These are phyloP conservation scores for Plenodomus tracheiphilus DNA, from an alignment of 2,329 filamentous ascomycete species.

Conservation along the genomic window DNA sequence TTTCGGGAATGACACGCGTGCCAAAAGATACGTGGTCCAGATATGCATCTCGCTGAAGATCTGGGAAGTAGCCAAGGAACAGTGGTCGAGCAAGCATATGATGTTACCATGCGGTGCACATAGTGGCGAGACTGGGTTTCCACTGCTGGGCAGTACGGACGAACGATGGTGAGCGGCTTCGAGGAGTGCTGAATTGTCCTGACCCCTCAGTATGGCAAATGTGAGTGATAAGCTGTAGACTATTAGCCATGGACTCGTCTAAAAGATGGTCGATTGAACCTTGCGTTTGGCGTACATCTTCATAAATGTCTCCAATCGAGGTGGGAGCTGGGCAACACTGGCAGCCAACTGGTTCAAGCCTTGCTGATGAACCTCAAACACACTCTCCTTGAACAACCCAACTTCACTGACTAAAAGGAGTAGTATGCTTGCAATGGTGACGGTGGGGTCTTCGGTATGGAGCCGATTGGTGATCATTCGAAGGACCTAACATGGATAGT, in stretches of 20 bases:
- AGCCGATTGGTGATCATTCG: slow-evolving; percentile 31
- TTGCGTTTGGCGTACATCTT: slow-evolving; percentile 38
- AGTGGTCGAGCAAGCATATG: slow-evolving; percentile 16
- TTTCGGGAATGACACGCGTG: slow-evolving; percentile 18
- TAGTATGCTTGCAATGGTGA: slow-evolving; percentile 30
- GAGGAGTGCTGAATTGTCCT: slow-evolving; percentile 17
- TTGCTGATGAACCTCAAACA: slow-evolving; percentile 35
- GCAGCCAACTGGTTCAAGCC: slow-evolving; percentile 14
- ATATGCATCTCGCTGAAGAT: slow-evolving; percentile 33
- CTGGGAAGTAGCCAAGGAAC: slow-evolving; percentile 24
- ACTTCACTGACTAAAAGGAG: slow-evolving; percentile 39
- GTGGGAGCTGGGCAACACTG: not conserved
- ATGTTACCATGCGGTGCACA: slow-evolving; percentile 21
- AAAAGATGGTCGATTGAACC: no score
- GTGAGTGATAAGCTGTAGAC: slow-evolving; percentile 24
- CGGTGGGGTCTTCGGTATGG: slow-evolving; percentile 33
- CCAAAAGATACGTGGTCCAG: slow-evolving; percentile 25
- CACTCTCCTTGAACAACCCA: slow-evolving; percentile 31
- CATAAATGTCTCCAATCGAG: slow-evolving; percentile 17
- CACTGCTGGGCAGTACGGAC: slow-evolving; percentile 1
- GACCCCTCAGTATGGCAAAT: slow-evolving; percentile 28
- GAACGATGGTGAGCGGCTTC: slow-evolving; percentile 7
- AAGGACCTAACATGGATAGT: slow-evolving; percentile 9
- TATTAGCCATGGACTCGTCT: slow-evolving; percentile 5
- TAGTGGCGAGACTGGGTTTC: slow-evolving; percentile 27